These are phyloP conservation scores for Citrus glauca DNA, from an alignment of 345 rosid species.

Conservation along the genomic window DNA sequence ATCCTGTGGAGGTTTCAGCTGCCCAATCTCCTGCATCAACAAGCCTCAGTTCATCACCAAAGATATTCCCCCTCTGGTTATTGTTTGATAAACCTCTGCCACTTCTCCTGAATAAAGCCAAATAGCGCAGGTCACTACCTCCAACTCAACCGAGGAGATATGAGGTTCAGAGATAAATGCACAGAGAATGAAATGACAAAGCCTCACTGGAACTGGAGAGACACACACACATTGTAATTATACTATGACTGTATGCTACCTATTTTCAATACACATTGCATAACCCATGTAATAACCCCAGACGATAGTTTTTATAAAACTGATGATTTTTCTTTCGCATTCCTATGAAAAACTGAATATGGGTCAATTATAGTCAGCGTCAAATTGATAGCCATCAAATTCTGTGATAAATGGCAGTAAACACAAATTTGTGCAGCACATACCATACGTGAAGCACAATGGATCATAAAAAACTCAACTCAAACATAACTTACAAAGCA, in stretches of 20 bases:
- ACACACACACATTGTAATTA: background rate
- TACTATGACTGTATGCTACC: background rate
- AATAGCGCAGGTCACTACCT: conserved; percentile 15
- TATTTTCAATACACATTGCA: background rate
- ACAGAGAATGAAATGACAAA: background rate
- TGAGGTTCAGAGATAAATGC: background rate
- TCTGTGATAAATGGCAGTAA: background rate
- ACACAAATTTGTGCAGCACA: too few relatives aligned
- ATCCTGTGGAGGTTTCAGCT: conserved; percentile 21
- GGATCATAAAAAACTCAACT: background rate
- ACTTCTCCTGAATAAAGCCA: conserved; percentile 37
- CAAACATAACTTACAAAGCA: background rate
- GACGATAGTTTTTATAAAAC: background rate
- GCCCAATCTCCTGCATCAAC: conserved; percentile 45
- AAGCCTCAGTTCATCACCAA: conserved; percentile 39
- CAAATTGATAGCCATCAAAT: background rate
- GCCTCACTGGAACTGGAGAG: background rate
- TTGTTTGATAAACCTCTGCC: conserved; percentile 20
- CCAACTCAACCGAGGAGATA: background rate
- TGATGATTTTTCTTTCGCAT: background rate
- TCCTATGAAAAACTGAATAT: background rate
- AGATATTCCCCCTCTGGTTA: conserved; percentile 16
- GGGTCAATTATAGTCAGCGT: background rate
- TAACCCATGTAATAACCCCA: background rate
- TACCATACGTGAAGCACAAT: background rate